phyloP scores from a whole-genome alignment of 441 rosid species.

The Croton laevigatus region DNA sequence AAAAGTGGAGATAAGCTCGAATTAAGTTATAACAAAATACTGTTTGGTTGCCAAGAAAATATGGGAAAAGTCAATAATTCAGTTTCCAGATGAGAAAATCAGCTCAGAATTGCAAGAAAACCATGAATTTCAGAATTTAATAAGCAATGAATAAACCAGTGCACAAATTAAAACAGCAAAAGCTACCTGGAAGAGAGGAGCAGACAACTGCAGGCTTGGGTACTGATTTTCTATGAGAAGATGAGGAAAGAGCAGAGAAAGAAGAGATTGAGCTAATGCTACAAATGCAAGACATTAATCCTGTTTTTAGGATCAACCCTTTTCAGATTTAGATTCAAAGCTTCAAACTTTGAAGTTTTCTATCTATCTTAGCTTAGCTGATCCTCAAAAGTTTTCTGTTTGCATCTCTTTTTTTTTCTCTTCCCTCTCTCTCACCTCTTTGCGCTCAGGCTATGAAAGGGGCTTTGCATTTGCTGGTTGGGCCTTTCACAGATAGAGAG shows the following conservation, averaged over 20 bases:
- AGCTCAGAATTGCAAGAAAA: not conserved
- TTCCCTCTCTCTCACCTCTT: not conserved
- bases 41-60: not conserved
- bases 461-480: not conserved
- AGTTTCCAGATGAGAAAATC: not conserved
- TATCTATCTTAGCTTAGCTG: not conserved
- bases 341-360: not conserved
- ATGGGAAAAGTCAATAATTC: not conserved
- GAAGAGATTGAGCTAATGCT: conserved; percentile 41
- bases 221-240: conserved; percentile 29
- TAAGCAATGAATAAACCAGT: not conserved
- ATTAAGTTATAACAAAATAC: not conserved
- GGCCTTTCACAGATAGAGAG: conserved; percentile 21
- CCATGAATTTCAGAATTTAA: not conserved
- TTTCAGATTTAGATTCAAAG: conserved; percentile 1
- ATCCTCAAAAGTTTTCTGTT: not conserved
- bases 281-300: conserved; percentile 45
- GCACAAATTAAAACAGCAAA: not conserved
- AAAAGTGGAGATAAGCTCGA: not conserved
- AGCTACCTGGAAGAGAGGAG: conserved; percentile 58
- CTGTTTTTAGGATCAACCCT: not conserved
- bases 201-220: conserved; percentile 41
- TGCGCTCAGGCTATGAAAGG: not conserved
- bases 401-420: not conserved
- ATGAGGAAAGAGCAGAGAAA: conserved; percentile 35